These are phyloP conservation scores for Favolaschia claudopus DNA, from an alignment of 768 basidiomycete genomes.

Conservation along the genomic window DNA sequence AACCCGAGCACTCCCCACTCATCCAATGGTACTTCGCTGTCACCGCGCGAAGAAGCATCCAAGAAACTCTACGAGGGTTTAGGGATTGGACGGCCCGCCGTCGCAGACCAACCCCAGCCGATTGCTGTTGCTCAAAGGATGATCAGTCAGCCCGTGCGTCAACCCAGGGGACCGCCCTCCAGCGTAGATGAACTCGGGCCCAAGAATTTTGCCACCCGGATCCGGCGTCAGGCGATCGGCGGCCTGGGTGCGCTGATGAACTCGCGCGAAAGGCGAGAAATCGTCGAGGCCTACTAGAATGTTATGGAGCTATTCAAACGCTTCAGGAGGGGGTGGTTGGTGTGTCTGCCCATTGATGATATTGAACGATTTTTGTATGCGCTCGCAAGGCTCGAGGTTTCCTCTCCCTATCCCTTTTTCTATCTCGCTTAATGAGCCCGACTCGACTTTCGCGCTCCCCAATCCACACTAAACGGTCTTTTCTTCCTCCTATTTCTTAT, in stretches of 20 bases:
- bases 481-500: constrained; percentile 19
- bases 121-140: constrained; percentile 59
- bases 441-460: constrained; percentile 14
- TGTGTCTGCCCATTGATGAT: constrained; percentile 8
- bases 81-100: constrained; percentile 76
- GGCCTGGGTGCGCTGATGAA: constrained; percentile 82
- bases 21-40: constrained; percentile 69
- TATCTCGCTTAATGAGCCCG: constrained; percentile 20
- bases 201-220: constrained; percentile 88
- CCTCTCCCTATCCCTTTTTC: constrained; percentile 14
- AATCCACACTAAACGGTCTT: constrained; percentile 30
- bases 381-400: constrained; percentile 22
- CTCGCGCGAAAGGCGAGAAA: constrained; percentile 81
- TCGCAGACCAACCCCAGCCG: constrained; percentile 46
- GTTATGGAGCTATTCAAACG: neutral
- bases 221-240: constrained; percentile 84
- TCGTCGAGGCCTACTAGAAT: constrained; percentile 71
- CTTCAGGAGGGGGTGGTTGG: constrained; percentile 3
- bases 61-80: constrained; percentile 91
- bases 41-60: constrained; percentile 85
- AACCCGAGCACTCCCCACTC: constrained; percentile 83
- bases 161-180: constrained; percentile 88
- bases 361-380: constrained; percentile 24
- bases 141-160: constrained; percentile 78
- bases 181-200: constrained; percentile 87